Percentiles rank a stretch among this genome's conserved stretches.
Evolutionary conservation across 2,329 filamentous ascomycete species (phyloP).

Genomic region (Exophiala aquamarina): DNA sequence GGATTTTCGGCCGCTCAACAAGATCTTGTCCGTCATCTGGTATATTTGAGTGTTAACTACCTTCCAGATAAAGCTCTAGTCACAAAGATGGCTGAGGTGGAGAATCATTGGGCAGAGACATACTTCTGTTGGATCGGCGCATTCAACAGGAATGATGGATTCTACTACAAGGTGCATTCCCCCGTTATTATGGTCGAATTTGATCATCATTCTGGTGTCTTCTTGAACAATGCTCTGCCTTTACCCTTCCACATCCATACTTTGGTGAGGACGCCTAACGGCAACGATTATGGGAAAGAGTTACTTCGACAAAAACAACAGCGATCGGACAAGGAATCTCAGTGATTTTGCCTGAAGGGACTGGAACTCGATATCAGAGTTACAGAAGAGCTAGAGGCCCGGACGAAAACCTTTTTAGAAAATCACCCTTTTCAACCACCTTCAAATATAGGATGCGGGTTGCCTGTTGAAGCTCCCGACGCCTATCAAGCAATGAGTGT

Average conservation of each 20-base stretch:
- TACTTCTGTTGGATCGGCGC: constrained; percentile 65
- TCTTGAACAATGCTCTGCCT: constrained; percentile 69
- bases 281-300: constrained; percentile 70
- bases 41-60: constrained; percentile 65
- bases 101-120: constrained; percentile 63
- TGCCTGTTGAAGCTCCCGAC: no score
- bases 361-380: no score
- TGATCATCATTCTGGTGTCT: constrained; percentile 76
- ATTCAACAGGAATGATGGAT: constrained; percentile 1
- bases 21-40: constrained; percentile 54
- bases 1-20: constrained; percentile 46
- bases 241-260: constrained; percentile 79
- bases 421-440: no score
- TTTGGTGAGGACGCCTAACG: constrained; percentile 68
- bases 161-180: constrained; percentile 51
- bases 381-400: no score
- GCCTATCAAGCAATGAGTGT: no score
- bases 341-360: no score
- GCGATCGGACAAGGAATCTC: no score
- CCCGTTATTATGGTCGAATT: constrained; percentile 73
- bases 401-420: no score
- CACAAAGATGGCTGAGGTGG: constrained; percentile 56
- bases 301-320: no score
- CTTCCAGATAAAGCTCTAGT: constrained; percentile 58
- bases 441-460: no score